phyloP scores from a whole-genome alignment of 129 eudicot species.

The Helichrysum umbraculigerum region DNA sequence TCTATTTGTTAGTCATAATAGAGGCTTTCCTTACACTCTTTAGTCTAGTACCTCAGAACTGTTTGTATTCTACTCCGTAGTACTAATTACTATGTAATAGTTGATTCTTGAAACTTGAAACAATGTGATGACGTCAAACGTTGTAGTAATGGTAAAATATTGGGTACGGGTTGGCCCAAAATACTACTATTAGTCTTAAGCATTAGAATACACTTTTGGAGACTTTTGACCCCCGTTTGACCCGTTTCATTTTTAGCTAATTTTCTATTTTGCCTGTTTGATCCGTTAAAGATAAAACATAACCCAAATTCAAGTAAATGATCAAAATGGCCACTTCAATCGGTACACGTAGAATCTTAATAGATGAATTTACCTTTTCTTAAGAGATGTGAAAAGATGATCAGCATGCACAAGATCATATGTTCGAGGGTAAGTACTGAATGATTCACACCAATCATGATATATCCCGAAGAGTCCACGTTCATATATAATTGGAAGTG shows the following conservation, averaged over 20 bases:
- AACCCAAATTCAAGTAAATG: not conserved
- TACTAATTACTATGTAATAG: no score
- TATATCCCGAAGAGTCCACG: slow-evolving; percentile 68
- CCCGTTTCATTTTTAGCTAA: not conserved
- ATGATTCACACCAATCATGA: slow-evolving; percentile 72
- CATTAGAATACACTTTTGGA: not conserved
- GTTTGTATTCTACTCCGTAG: no score
- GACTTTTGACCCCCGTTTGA: not conserved
- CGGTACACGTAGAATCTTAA: not conserved
- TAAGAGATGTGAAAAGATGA: slow-evolving; percentile 59
- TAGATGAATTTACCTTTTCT: slow-evolving; percentile 40
- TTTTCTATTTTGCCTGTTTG: not conserved
- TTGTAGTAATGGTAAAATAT: no score
- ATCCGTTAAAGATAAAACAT: not conserved
- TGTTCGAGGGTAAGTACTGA: slow-evolving; percentile 64
- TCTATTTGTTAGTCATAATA: no score
- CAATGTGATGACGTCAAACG: not conserved
- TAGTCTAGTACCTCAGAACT: no score
- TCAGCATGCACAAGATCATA: slow-evolving; percentile 74
- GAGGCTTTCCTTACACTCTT: no score
- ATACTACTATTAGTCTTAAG: not conserved
- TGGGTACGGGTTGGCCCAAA: not conserved
- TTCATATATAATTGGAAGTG: slow-evolving; percentile 62
- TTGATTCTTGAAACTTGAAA: not conserved
- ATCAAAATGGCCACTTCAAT: not conserved